Evolutionary conservation across 441 rosid species (phyloP).

Genomic region (Populus trichocarpa): DNA sequence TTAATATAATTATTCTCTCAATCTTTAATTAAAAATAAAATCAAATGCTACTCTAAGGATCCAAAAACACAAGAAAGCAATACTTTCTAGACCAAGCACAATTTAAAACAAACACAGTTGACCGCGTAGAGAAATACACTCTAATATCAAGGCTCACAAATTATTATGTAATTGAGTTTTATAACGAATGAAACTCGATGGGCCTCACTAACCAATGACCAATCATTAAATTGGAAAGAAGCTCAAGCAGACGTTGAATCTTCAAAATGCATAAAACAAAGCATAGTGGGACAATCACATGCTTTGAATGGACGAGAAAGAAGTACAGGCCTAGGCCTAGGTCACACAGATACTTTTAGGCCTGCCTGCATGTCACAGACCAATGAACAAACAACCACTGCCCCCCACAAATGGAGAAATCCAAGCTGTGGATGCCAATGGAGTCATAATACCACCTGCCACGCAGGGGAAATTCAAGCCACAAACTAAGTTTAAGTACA

Average conservation of each 20-base stretch:
- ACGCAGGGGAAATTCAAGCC: neutral
- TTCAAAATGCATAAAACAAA: neutral
- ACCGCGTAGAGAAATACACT: too few relatives aligned
- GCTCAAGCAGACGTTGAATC: neutral
- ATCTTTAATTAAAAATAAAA: too few relatives aligned
- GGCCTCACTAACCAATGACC: neutral
- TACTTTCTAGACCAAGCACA: too few relatives aligned
- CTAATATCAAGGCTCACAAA: too few relatives aligned
- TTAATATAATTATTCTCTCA: too few relatives aligned
- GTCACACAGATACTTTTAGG: neutral
- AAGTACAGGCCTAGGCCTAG: neutral
- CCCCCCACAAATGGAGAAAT: neutral
- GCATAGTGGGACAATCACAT: neutral
- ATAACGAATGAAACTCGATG: neutral
- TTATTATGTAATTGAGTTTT: neutral
- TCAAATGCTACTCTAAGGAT: too few relatives aligned
- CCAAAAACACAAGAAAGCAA: too few relatives aligned
- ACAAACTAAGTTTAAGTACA: neutral
- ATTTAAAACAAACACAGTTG: too few relatives aligned
- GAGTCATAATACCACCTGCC: neutral
- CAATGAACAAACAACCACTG: neutral
- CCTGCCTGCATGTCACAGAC: neutral
- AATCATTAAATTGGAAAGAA: neutral
- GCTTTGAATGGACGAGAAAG: neutral
- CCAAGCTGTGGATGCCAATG: neutral